Base-by-base conservation (phyloP, 75 land plant genomes). In the Picea glauca region DNA sequence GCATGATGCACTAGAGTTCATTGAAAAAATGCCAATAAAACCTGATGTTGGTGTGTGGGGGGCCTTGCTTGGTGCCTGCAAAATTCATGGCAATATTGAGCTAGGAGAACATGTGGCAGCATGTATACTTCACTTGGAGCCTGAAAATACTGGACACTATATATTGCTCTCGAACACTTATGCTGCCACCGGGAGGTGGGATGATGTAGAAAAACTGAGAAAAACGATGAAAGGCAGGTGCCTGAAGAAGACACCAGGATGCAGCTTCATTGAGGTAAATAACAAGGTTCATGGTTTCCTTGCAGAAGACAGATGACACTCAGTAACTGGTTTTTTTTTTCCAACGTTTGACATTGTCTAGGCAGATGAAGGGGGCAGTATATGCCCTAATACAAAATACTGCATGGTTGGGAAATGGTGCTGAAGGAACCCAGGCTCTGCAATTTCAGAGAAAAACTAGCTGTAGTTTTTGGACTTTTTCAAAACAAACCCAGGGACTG, bases 111-210 rank as follows among this genome's bases (percentile, higher is more conserved):
- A 20, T 26, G 17, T 60, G 9, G 78, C 35, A 58, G 78, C 60
- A 7, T 13, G 13, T 26, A 58, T 76, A 11, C 59, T 76, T 58
- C 6, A 38, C 31, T 38, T 76, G 32, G 50, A 76, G 35, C 23
- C 57, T 9, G 1, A 43, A 46, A 46, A 18, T 50, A 3, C 56
- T 46, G 30, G 54, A n/a, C 57, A 46, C 13, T 72, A 72, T 46
- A 74, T 76, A 40, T 57, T 60, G 30, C 80, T 81, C 40, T 79
- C 78, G 3, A 78, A 77, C 58, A 58, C 79, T 30, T 81, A 79
- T 67, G 62, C 83, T 15, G 74, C 83, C 26, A 43, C 83, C 15
- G 74, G 74, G 62, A 78, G 74, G 54, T 78, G 81, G 81, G 81
- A 75, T 62, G 78, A 76, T 58, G 81, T 80, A 46, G 43, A 62